A percentile compares a stretch with the other conserved stretches of the same genome.
These are phyloP conservation scores for Onygenales sp. DNA, from an alignment of 2,329 filamentous ascomycete genomes.

Conservation along the genomic window DNA sequence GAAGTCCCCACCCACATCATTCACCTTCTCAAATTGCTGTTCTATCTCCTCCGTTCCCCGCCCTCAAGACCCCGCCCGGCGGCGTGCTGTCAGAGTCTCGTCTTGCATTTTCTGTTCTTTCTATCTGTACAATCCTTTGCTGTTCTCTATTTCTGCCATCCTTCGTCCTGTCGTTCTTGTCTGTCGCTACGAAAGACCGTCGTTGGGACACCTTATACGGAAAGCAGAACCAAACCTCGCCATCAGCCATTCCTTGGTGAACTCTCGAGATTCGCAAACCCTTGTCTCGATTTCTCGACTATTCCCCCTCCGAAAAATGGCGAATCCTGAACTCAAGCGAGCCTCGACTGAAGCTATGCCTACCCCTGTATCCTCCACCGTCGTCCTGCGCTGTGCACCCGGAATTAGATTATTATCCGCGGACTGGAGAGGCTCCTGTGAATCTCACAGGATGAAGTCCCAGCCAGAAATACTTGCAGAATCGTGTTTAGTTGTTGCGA, in stretches of 20 bases:
- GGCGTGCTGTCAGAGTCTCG: not conserved
- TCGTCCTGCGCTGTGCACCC: not conserved
- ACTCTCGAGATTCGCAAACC: not conserved
- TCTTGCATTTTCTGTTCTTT: not conserved
- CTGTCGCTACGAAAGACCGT: not conserved
- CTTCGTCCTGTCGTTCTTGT: not conserved
- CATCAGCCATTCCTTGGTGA: not conserved
- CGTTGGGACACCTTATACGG: not conserved
- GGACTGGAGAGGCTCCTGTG: not conserved
- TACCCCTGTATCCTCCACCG: not conserved
- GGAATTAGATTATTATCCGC: not conserved
- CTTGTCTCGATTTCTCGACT: not conserved
- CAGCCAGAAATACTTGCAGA: not conserved
- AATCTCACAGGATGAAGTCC: not conserved
- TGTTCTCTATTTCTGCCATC: not conserved
- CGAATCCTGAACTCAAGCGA: not conserved
- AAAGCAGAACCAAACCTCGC: not conserved
- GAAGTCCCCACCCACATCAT: conserved; percentile 1
- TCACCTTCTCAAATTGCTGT: not conserved
- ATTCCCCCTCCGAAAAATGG: not conserved
- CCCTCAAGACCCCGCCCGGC: not conserved
- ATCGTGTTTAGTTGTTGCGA: not conserved
- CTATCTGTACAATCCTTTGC: not conserved
- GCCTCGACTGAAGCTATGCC: not conserved
- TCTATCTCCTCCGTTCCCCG: not conserved